phyloP scores from a whole-genome alignment of 2,329 filamentous ascomycete genomes.

The Fusarium vanettenii region DNA sequence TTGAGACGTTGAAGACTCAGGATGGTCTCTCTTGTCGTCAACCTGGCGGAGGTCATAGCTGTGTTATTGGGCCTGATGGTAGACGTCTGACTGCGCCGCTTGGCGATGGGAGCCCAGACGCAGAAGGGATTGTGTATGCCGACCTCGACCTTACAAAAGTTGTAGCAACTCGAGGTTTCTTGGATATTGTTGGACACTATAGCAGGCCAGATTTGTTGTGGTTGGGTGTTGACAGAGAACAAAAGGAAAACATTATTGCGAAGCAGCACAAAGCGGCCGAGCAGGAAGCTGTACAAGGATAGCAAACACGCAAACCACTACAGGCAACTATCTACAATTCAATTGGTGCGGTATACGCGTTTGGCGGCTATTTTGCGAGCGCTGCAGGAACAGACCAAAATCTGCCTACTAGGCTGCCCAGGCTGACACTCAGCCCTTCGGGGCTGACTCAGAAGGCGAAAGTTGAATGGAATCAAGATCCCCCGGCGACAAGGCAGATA shows the following conservation, averaged over 20 bases:
- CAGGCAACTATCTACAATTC: neutral
- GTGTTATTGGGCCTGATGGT: slow-evolving; percentile 39
- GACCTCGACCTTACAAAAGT: slow-evolving; percentile 60
- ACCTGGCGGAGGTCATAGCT: slow-evolving; percentile 38
- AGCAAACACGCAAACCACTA: neutral
- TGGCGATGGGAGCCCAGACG: slow-evolving; percentile 15
- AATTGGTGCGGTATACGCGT: neutral
- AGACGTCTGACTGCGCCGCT: slow-evolving; percentile 30
- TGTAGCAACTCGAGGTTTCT: slow-evolving; percentile 53
- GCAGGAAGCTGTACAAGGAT: slow-evolving; percentile 2
- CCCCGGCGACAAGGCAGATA: neutral
- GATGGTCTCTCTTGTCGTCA: slow-evolving; percentile 45
- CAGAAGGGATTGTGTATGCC: slow-evolving; percentile 61
- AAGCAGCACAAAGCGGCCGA: slow-evolving; percentile 9
- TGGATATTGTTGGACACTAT: slow-evolving; percentile 52
- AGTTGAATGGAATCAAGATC: neutral
- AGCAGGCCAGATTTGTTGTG: slow-evolving; percentile 54
- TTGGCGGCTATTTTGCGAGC: neutral
- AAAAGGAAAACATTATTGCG: slow-evolving; percentile 27
- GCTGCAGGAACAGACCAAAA: neutral
- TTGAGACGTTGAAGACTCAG: slow-evolving; percentile 54
- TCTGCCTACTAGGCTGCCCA: neutral
- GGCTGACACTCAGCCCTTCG: neutral
- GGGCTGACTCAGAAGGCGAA: neutral
- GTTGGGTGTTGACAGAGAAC: slow-evolving; percentile 42